Evolutionary conservation across 108 stramenopile genomes (phyloP).

Genomic region (Nitzschia putrida): DNA sequence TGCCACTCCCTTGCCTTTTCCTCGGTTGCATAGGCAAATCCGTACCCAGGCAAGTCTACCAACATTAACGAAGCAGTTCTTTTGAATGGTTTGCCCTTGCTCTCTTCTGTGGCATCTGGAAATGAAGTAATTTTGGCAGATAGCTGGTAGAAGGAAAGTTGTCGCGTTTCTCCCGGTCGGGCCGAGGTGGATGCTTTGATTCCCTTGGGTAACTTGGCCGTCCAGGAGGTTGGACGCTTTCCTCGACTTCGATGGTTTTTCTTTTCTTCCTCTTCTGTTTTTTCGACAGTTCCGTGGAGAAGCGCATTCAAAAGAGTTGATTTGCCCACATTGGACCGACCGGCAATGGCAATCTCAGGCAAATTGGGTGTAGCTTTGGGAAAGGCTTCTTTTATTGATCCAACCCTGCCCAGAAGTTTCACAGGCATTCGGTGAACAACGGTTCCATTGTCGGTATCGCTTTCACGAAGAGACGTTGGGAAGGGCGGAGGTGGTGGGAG

Average conservation of each 20-base stretch:
- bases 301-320: constrained; percentile 74
- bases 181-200: constrained; percentile 63
- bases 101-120: not conserved
- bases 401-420: constrained; percentile 54
- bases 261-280: constrained; percentile 5
- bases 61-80: constrained; percentile 45
- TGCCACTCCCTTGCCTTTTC: constrained; percentile 54
- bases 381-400: constrained; percentile 43
- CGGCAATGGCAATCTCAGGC: constrained; percentile 68
- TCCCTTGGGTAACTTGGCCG: constrained; percentile 68
- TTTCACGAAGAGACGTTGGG: not conserved
- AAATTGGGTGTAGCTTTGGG: constrained; percentile 40
- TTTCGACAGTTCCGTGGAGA: constrained; percentile 47
- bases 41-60: constrained; percentile 84
- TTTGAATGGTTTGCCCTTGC: constrained; percentile 5
- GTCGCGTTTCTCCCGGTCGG: constrained; percentile 76
- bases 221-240: constrained; percentile 20
- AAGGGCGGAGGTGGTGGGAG: constrained; percentile 13
- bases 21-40: constrained; percentile 79
- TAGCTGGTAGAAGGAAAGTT: constrained; percentile 77
- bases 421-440: constrained; percentile 35
- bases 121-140: constrained; percentile 30
- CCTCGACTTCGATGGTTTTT: constrained; percentile 9
- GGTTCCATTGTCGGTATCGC: not conserved
- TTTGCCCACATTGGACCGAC: constrained; percentile 85